A percentile compares a stretch with the other conserved stretches of the same genome.
Evolutionary conservation across 495 filamentous ascomycete genomes (phyloP).

Genomic region (Ascobolus immersus): DNA sequence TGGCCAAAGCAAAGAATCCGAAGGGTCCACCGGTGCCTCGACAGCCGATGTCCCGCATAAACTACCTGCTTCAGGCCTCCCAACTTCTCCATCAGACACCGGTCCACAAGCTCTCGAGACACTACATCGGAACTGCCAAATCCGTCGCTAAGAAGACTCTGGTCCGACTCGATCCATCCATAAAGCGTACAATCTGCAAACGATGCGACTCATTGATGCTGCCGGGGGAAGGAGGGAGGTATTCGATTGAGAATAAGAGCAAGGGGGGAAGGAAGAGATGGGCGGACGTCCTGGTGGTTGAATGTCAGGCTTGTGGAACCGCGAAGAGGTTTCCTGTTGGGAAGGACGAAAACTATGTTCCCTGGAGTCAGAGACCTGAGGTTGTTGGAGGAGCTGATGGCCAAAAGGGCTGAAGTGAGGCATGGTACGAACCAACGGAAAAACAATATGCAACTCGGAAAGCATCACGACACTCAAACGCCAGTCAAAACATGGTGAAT

Average conservation of each 20-base stretch:
- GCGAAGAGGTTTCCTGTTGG: conserved; percentile 55
- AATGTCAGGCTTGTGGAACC: conserved; percentile 43
- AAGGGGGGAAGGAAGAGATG: conserved; percentile 56
- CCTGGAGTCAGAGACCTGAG: no score
- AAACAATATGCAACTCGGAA: no score
- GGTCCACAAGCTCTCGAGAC: conserved; percentile 34
- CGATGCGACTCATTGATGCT: conserved; percentile 50
- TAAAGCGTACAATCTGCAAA: conserved; percentile 71
- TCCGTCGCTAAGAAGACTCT: conserved; percentile 52
- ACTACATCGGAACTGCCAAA: conserved; percentile 42
- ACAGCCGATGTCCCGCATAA: no score
- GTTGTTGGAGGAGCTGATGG: no score
- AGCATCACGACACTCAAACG: no score
- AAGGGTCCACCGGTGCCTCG: no score
- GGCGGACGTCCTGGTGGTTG: conserved; percentile 61
- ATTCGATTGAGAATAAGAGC: conserved; percentile 45
- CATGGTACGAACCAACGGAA: no score
- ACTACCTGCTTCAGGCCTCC: no score
- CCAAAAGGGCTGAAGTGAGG: no score
- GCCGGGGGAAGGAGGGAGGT: conserved; percentile 37
- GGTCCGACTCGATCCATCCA: conserved; percentile 40
- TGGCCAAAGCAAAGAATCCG: no score
- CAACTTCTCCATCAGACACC: no score
- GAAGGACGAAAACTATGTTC: conserved; percentile 28
- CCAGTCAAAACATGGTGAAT: no score